Percentiles rank a stretch among this genome's conserved stretches.
Evolutionary conservation across 495 filamentous ascomycete genomes (phyloP).

Genomic region (Trichoderma reesei): DNA sequence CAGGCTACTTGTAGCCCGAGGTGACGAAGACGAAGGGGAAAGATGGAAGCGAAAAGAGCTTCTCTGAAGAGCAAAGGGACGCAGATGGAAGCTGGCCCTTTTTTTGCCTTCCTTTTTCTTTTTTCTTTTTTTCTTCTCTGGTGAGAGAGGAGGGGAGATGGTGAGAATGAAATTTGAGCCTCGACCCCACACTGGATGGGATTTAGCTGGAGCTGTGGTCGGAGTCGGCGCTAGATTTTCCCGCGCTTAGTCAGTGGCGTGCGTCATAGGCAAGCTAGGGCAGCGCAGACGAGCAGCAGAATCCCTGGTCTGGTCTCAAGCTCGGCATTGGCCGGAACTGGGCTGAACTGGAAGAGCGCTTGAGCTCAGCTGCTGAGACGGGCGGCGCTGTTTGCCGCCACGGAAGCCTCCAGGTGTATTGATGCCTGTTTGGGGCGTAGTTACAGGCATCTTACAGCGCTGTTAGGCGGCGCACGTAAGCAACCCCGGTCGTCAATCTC

Average conservation of each 20-base stretch:
- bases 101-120: neutral
- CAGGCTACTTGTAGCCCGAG: slow-evolving; percentile 18
- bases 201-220: neutral
- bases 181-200: neutral
- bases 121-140: too few species aligned
- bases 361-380: neutral
- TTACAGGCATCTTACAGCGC: neutral
- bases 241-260: neutral
- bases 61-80: slow-evolving; percentile 6
- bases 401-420: slow-evolving; percentile 1
- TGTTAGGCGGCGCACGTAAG: neutral
- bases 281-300: neutral
- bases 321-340: neutral
- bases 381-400: neutral
- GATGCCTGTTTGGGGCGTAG: neutral
- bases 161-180: neutral
- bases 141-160: slow-evolving; percentile 4
- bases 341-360: neutral
- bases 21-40: neutral
- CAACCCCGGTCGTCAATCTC: neutral
- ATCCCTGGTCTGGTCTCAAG: neutral
- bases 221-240: neutral
- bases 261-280: neutral
- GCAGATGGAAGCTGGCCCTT: slow-evolving; percentile 10
- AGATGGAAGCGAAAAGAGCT: neutral